Conservation (phyloP, 2,329 filamentous ascomycete genomes). For the Trichothecium roseum region DNA sequence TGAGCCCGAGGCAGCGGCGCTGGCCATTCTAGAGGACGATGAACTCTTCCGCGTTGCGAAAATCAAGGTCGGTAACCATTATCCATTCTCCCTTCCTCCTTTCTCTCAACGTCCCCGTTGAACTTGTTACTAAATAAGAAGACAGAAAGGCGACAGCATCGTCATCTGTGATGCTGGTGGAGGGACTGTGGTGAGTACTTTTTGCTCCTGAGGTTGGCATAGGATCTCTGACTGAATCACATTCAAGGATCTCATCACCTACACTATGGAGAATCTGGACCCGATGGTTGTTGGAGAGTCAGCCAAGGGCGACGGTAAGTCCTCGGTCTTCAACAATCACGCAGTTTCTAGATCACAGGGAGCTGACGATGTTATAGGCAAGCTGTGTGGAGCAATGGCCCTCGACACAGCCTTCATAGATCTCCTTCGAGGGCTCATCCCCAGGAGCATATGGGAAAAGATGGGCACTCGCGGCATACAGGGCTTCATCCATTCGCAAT, state of each 20-base stretch:
- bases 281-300: constrained; percentile 23
- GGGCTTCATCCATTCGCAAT: constrained; percentile 13
- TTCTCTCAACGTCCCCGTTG: no score
- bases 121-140: no score
- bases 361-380: constrained; percentile 13
- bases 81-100: no score
- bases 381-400: constrained; percentile 26
- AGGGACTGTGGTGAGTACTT: constrained; percentile 20
- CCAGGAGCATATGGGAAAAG: neutral
- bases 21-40: constrained; percentile 23
- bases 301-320: constrained; percentile 24
- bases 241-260: constrained; percentile 30
- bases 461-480: neutral
- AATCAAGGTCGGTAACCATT: constrained; percentile 9
- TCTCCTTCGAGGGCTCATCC: constrained; percentile 15
- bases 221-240: neutral
- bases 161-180: constrained; percentile 26
- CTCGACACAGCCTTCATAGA: constrained; percentile 24
- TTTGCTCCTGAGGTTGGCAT: neutral
- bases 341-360: no score
- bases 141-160: constrained; percentile 5
- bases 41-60: no score
- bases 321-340: neutral
- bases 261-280: constrained; percentile 10
- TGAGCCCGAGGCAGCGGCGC: constrained; percentile 34